Percentiles rank a stretch among this genome's conserved stretches.
These are phyloP conservation scores for Monilinia fructicola DNA, from an alignment of 2,329 filamentous ascomycete genomes.

Conservation along the genomic window DNA sequence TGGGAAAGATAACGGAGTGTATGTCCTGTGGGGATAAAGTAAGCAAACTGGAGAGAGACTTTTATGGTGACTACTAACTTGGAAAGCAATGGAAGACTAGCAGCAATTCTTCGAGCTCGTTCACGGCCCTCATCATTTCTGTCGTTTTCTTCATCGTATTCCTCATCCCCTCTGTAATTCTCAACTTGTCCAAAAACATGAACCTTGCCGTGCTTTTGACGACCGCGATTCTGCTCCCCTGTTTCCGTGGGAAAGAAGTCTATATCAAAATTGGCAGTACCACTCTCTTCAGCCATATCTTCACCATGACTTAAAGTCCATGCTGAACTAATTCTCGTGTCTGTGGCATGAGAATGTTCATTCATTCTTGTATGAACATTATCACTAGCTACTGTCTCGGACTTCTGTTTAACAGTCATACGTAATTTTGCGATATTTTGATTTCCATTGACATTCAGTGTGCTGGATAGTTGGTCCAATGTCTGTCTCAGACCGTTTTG, in stretches of 20 bases:
- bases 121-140: conserved; percentile 39
- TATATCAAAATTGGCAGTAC: conserved; percentile 41
- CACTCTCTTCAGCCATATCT: conserved; percentile 35
- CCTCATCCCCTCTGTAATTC: conserved; percentile 37
- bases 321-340: conserved; percentile 35
- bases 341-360: conserved; percentile 36
- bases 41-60: conserved; percentile 17
- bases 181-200: conserved; percentile 45
- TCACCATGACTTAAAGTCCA: conserved; percentile 27
- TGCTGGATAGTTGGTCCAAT: conserved; percentile 62
- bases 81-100: conserved; percentile 39
- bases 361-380: conserved; percentile 22
- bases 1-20: conserved; percentile 63
- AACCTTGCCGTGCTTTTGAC: conserved; percentile 29
- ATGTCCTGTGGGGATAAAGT: conserved; percentile 40
- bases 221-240: conserved; percentile 36
- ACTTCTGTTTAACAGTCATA: conserved; percentile 50
- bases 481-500: conserved; percentile 47
- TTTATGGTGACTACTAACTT: conserved; percentile 35
- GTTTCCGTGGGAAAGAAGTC: conserved; percentile 40
- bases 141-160: conserved; percentile 27
- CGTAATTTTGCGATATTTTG: conserved; percentile 75
- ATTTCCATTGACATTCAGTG: conserved; percentile 72
- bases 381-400: conserved; percentile 1
- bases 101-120: conserved; percentile 39